These are phyloP conservation scores for Glaciozyma antarctica DNA, from an alignment of 768 basidiomycete species.

Conservation along the genomic window DNA sequence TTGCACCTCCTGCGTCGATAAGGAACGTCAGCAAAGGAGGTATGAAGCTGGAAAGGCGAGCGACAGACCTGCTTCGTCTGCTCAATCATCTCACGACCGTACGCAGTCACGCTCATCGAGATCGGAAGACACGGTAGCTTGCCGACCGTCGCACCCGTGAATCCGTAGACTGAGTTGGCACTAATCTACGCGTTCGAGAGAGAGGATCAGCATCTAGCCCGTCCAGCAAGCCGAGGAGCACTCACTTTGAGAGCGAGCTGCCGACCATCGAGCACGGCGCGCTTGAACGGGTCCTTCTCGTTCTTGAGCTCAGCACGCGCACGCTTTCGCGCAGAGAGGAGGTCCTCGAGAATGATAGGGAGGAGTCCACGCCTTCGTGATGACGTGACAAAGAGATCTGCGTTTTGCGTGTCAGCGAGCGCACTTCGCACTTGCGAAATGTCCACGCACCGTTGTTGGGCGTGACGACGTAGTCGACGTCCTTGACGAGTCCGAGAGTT, in stretches of 20 bases:
- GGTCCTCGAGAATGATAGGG: conserved; percentile 83
- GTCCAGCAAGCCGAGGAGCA: not conserved
- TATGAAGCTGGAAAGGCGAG: too few species aligned
- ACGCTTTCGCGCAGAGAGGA: conserved; percentile 83
- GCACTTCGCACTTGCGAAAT: not conserved
- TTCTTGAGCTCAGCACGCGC: conserved; percentile 94
- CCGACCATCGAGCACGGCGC: conserved; percentile 92
- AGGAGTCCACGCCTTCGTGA: conserved; percentile 73
- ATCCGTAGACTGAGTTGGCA: conserved; percentile 98
- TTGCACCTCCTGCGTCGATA: conserved; percentile 63
- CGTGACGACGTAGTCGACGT: conserved; percentile 83
- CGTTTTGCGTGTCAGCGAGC: not conserved
- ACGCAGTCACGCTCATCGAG: conserved; percentile 88
- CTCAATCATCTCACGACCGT: conserved; percentile 99
- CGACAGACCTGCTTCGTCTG: conserved; percentile 67
- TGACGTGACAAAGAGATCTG: conserved; percentile 76
- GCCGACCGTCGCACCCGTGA: conserved; percentile 94
- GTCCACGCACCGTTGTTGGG: conserved; percentile 72
- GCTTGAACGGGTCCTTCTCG: conserved; percentile 92
- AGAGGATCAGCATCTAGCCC: not conserved
- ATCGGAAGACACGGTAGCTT: conserved; percentile 93
- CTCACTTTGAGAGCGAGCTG: conserved; percentile 87
- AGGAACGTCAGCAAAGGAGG: conserved; percentile 5
- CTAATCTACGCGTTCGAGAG: conserved; percentile 57
- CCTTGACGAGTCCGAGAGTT: conserved; percentile 64